These are phyloP conservation scores for Elsinoe fawcettii DNA, from an alignment of 2,329 filamentous ascomycete genomes.

Conservation along the genomic window DNA sequence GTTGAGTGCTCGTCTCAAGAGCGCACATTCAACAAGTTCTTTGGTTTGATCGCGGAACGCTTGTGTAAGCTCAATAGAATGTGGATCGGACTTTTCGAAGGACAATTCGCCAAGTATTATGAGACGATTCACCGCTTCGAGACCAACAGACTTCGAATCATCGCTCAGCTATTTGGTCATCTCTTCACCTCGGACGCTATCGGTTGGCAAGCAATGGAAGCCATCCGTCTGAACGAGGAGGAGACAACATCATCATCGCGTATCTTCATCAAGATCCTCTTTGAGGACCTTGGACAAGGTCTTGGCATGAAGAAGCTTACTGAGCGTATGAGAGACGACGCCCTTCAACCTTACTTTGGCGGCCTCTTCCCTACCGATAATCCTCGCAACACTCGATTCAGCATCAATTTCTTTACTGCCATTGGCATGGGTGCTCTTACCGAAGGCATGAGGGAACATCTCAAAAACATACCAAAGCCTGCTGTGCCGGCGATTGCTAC, in stretches of 20 bases:
- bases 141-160: slow-evolving; percentile 89
- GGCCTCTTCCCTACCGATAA: slow-evolving; percentile 88
- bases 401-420: slow-evolving; percentile 98
- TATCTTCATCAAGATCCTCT: slow-evolving; percentile 97
- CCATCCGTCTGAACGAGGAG: slow-evolving; percentile 87
- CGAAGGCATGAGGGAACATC: slow-evolving; percentile 84
- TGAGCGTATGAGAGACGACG: slow-evolving; percentile 68
- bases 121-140: slow-evolving; percentile 96
- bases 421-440: slow-evolving; percentile 94
- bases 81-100: slow-evolving; percentile 89
- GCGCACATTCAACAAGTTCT: slow-evolving; percentile 95
- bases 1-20: slow-evolving; percentile 96
- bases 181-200: slow-evolving; percentile 81
- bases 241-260: slow-evolving; percentile 93
- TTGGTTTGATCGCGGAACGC: slow-evolving; percentile 84
- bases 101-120: slow-evolving; percentile 86
- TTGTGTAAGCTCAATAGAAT: slow-evolving; percentile 94
- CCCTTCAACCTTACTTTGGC: slow-evolving; percentile 66
- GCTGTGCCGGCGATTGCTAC: slow-evolving; percentile 58
- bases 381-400: slow-evolving; percentile 84
- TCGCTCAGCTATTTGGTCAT: slow-evolving; percentile 90
- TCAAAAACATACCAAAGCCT: slow-evolving; percentile 85
- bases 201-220: slow-evolving; percentile 80
- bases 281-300: slow-evolving; percentile 83
- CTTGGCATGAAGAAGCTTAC: slow-evolving; percentile 76